Percentiles rank a stretch among this genome's conserved stretches.
Evolutionary conservation across 768 basidiomycete genomes (phyloP).

Genomic region (Multifurca ochricompacta): DNA sequence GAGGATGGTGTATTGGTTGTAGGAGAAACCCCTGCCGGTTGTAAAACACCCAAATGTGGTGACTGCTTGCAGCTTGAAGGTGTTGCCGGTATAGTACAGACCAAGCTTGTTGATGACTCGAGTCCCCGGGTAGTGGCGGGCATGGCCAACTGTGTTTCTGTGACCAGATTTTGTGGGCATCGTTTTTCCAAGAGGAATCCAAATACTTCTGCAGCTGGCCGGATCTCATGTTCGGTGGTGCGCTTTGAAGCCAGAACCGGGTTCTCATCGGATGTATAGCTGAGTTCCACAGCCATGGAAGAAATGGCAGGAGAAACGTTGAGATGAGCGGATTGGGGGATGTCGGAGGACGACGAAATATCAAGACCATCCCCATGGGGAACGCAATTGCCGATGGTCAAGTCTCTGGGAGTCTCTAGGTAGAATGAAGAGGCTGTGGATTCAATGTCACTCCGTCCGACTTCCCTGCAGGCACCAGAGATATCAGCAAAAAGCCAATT

Average conservation of each 20-base stretch:
- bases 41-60: background rate
- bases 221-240: slow-evolving; percentile 42
- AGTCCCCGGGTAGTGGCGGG: slow-evolving; percentile 27
- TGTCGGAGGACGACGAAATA: slow-evolving; percentile 36
- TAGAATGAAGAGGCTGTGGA: slow-evolving; percentile 40
- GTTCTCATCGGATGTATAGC: slow-evolving; percentile 37
- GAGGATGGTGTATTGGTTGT: slow-evolving; percentile 11
- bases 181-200: slow-evolving; percentile 53
- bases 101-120: slow-evolving; percentile 2
- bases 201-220: slow-evolving; percentile 65
- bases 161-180: slow-evolving; percentile 29
- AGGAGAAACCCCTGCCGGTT: background rate
- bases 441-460: slow-evolving; percentile 33
- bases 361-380: slow-evolving; percentile 26
- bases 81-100: slow-evolving; percentile 5
- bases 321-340: slow-evolving; percentile 29
- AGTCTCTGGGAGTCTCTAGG: slow-evolving; percentile 44
- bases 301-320: slow-evolving; percentile 48
- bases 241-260: slow-evolving; percentile 9
- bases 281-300: slow-evolving; percentile 71
- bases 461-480: slow-evolving; percentile 33
- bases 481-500: background rate
- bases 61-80: slow-evolving; percentile 5
- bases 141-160: slow-evolving; percentile 34
- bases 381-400: slow-evolving; percentile 31